phyloP scores from a whole-genome alignment of 176 grass and related monocot genomes.

The Ensete ventricosum region DNA sequence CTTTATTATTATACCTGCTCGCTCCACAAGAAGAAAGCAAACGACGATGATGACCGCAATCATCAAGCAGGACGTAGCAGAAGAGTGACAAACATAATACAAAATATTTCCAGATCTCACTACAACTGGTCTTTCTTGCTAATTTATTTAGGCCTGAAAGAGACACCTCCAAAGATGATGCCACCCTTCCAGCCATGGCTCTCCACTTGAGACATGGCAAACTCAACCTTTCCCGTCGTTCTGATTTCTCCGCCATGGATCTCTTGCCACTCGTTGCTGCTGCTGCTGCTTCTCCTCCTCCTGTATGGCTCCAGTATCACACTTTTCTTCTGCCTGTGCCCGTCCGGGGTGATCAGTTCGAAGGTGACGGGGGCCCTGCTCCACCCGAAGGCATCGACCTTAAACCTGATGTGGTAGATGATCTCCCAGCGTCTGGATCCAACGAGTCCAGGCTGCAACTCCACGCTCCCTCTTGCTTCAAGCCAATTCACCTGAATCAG shows the following conservation, averaged over 20 bases:
- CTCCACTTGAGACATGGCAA: neutral
- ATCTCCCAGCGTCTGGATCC: neutral
- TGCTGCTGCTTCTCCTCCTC: neutral
- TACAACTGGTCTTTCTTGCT: too few relatives aligned
- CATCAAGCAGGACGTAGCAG: neutral
- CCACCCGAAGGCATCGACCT: neutral
- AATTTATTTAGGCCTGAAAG: neutral
- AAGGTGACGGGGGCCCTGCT: neutral
- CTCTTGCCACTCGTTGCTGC: neutral
- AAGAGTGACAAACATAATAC: too few relatives aligned
- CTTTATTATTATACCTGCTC: too few relatives aligned
- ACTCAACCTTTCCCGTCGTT: neutral
- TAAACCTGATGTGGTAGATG: conserved; percentile 1
- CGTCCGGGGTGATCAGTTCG: neutral
- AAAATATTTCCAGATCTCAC: too few relatives aligned
- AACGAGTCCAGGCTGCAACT: neutral
- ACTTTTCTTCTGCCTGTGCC: neutral
- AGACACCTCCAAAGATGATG: neutral
- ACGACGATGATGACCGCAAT: too few relatives aligned
- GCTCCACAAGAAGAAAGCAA: too few relatives aligned
- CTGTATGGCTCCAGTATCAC: neutral
- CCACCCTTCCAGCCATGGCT: conserved; percentile 8
- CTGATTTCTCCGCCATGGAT: neutral
- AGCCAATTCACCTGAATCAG: neutral
- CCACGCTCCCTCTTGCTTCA: neutral